Base-by-base conservation (phyloP, 2,329 filamentous ascomycete genomes). In the Aureobasidium sp. region DNA sequence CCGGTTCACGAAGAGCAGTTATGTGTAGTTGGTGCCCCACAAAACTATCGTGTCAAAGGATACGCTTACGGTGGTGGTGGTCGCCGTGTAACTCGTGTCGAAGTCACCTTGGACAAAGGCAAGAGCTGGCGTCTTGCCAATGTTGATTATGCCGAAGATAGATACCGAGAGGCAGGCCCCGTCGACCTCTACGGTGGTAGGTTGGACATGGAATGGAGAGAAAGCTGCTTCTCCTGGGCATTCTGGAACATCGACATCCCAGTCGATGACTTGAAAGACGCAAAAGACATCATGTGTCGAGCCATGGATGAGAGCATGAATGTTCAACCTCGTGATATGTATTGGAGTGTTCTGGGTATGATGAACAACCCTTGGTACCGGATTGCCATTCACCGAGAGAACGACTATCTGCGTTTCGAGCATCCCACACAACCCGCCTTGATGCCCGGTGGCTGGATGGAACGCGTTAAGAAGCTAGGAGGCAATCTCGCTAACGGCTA, bases 291-390 rank as follows among this genome's bases (percentile, higher is more conserved):
- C 41, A 81, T 95, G 69, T 85, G 96, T 5, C 82, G 92, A 48
- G 88, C 87, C 5, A 96, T 96, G 91, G 92, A 97, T 67, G 92
- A 96, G 66, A 83, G 87, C 60, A 87, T 96, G 84, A 90, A 89
- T 73, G 78, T 90, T 0, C 91, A 96, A 71, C 92, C 92, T 5
- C 82, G 90, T 64, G 92, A 97, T 69, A 94, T 96, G 90, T 96
- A 96, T 76, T 97, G 92, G 92, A 91, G 85, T 63, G 91, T 96
- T 2, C 77, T 96, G 42, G 91, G 92, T 0, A 97, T 97, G 92
- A 96, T 97, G 92, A 96, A 96, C 75, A 96, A 96, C 68, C 89
- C 90, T 0, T 97, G 92, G 92, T 97, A 88, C 73, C 82, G 92
- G 5, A 82, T 97, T 1, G 84, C 86, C 2, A 88, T 97, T 60